Conservation (phyloP, 2,329 filamentous ascomycete species). For the Cytospora chrysosperma region DNA sequence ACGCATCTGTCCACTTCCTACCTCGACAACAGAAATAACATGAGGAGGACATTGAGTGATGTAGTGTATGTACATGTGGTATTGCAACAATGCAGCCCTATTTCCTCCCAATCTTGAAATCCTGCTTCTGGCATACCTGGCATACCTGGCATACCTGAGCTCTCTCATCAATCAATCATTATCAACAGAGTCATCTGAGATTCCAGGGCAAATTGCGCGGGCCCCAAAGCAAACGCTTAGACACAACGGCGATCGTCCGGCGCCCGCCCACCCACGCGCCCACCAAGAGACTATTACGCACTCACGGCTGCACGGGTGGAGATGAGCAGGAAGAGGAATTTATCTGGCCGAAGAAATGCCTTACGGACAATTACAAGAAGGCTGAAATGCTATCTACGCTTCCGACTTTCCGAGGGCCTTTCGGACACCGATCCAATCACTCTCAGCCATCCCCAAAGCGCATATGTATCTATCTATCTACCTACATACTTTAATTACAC, state of each 20-base stretch:
- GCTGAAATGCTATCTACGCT: neutral
- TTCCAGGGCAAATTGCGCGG: neutral
- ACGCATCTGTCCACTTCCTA: neutral
- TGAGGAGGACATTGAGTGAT: neutral
- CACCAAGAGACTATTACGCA: neutral
- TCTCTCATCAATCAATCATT: neutral
- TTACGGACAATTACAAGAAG: neutral
- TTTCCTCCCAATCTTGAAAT: conserved; percentile 6
- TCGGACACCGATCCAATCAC: conserved; percentile 14
- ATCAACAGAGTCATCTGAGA: conserved; percentile 4
- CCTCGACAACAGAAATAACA: neutral
- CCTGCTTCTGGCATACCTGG: conserved; percentile 2
- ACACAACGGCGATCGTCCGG: neutral
- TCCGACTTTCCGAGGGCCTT: neutral
- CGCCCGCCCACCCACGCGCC: neutral
- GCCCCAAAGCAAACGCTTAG: neutral
- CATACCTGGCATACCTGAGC: too few relatives aligned
- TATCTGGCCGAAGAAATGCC: neutral
- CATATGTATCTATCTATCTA: too few relatives aligned
- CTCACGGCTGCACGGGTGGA: neutral
- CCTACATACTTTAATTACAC: neutral
- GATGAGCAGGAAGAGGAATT: neutral
- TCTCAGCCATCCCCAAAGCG: neutral
- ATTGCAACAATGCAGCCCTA: conserved; percentile 27
- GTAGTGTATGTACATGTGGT: neutral